A percentile compares a stretch with the other conserved stretches of the same genome.
phyloP scores from a whole-genome alignment of 2,329 filamentous ascomycete species.

The Teratosphaeriaceae sp. region DNA sequence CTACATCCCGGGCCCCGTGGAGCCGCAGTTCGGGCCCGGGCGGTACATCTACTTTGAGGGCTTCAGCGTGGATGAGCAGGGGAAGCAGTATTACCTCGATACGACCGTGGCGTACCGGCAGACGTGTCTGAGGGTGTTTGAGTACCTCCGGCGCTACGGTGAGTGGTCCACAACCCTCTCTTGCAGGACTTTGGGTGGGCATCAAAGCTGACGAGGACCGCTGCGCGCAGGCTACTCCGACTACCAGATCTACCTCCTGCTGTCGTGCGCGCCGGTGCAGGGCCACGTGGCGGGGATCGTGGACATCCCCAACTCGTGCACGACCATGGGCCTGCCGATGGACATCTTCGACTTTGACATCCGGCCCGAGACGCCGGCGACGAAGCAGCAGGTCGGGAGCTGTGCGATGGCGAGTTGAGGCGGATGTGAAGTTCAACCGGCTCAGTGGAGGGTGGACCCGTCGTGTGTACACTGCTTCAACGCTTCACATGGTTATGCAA shows the following conservation, averaged over 20 bases:
- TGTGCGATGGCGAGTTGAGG: conserved; percentile 61
- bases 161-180: not conserved
- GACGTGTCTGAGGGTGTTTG: conserved; percentile 66
- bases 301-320: conserved; percentile 33
- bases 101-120: conserved; percentile 81
- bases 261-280: conserved; percentile 81
- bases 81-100: conserved; percentile 86
- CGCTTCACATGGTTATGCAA: too few relatives aligned
- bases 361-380: conserved; percentile 54
- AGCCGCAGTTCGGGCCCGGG: conserved; percentile 79
- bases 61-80: conserved; percentile 80
- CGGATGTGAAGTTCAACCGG: too few relatives aligned
- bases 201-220: too few relatives aligned
- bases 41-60: conserved; percentile 82
- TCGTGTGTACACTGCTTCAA: too few relatives aligned
- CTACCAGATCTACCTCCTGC: conserved; percentile 78
- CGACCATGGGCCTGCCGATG: conserved; percentile 79
- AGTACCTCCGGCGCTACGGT: conserved; percentile 72
- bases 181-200: too few relatives aligned
- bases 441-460: too few relatives aligned
- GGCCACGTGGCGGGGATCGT: conserved; percentile 86
- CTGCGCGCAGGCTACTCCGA: conserved; percentile 52
- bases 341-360: conserved; percentile 97
- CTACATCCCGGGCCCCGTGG: conserved; percentile 79
- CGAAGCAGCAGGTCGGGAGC: conserved; percentile 60